A percentile compares a stretch with the other conserved stretches of the same genome.
Conservation (phyloP, 129 eudicot species). For the Oenanthe sinensis region DNA sequence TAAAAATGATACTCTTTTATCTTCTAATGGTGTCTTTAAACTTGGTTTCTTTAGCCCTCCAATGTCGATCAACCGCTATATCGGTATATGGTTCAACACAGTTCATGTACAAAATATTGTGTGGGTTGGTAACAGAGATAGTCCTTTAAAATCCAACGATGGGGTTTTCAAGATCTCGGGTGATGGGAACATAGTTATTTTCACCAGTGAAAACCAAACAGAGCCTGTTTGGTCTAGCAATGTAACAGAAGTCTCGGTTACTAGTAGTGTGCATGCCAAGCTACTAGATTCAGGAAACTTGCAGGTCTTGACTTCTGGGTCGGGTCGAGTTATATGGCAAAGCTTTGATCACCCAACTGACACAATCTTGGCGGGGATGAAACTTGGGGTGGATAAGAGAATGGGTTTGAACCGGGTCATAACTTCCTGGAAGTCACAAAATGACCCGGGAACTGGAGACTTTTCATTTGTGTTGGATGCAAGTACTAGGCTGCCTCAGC, state of each 20-base stretch:
- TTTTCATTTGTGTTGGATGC: neutral
- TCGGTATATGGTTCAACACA: conserved; percentile 3
- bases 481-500: conserved; percentile 1
- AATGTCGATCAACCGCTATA: neutral
- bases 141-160: neutral
- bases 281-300: conserved; percentile 6
- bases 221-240: conserved; percentile 10
- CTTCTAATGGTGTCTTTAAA: conserved; percentile 4
- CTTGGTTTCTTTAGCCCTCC: conserved; percentile 11
- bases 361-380: conserved; percentile 8
- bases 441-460: conserved; percentile 8
- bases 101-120: conserved; percentile 1
- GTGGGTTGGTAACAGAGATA: conserved; percentile 13
- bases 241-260: neutral
- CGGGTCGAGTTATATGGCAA: neutral
- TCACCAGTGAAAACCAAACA: neutral
- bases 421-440: conserved; percentile 11
- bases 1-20: conserved; percentile 11
- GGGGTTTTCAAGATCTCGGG: conserved; percentile 4
- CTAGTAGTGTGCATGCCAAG: neutral
- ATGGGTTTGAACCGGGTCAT: conserved; percentile 12
- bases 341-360: conserved; percentile 16
- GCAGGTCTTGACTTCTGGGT: neutral
- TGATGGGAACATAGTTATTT: neutral
- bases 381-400: conserved; percentile 7